phyloP scores from a whole-genome alignment of 2,329 filamentous ascomycete genomes.

The Ophiocordyceps robertsii region DNA sequence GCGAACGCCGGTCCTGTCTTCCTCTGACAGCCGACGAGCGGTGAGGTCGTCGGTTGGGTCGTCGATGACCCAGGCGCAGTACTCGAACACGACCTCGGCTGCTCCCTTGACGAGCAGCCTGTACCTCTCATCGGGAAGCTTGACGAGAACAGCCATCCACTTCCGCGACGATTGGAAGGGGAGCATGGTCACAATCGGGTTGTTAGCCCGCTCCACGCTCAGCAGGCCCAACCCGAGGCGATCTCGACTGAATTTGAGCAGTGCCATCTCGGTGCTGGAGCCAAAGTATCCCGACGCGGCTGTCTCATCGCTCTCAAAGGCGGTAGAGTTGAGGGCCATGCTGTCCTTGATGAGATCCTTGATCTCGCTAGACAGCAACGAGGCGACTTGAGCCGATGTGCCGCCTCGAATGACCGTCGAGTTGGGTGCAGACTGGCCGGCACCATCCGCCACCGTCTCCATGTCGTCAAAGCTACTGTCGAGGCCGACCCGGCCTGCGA shows the following conservation, averaged over 20 bases:
- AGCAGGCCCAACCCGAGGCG: slow-evolving; percentile 31
- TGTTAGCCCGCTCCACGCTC: slow-evolving; percentile 31
- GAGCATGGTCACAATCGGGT: slow-evolving; percentile 31
- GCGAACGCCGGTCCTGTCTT: slow-evolving; percentile 17
- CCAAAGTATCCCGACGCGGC: slow-evolving; percentile 30
- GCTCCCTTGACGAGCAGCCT: slow-evolving; percentile 43
- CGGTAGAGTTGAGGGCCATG: slow-evolving; percentile 35
- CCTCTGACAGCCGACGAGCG: slow-evolving; percentile 14
- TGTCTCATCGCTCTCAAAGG: slow-evolving; percentile 32
- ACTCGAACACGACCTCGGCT: slow-evolving; percentile 38
- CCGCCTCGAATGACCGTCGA: slow-evolving; percentile 10
- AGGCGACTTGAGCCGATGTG: slow-evolving; percentile 15
- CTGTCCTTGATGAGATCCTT: slow-evolving; percentile 24
- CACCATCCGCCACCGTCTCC: slow-evolving; percentile 9
- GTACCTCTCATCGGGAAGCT: slow-evolving; percentile 29
- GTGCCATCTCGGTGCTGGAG: slow-evolving; percentile 40
- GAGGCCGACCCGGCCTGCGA: slow-evolving; percentile 39
- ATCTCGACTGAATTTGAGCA: slow-evolving; percentile 36
- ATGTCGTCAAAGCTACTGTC: slow-evolving; percentile 22
- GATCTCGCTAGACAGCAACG: slow-evolving; percentile 18
- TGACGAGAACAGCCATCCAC: slow-evolving; percentile 42
- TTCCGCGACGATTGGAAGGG: slow-evolving; percentile 42
- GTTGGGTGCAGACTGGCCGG: slow-evolving; percentile 8
- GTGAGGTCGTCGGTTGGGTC: slow-evolving; percentile 27
- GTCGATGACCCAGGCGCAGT: slow-evolving; percentile 25